Evolutionary conservation across 352 stramenopile genomes (phyloP).

Genomic region (Phytopythium sindhum): DNA sequence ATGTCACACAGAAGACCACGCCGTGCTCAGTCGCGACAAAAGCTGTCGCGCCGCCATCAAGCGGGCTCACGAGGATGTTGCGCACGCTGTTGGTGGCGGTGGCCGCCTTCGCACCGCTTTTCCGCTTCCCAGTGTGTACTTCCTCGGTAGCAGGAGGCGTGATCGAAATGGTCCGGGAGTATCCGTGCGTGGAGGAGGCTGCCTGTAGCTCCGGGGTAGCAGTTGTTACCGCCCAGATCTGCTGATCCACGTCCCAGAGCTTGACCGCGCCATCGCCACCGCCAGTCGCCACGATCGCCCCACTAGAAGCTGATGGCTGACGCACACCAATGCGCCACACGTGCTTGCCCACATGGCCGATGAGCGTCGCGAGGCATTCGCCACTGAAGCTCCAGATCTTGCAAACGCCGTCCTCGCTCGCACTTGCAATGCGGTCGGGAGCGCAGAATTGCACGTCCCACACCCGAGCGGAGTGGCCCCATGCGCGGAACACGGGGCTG

Average conservation of each 20-base stretch:
- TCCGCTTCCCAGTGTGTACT: constrained; percentile 17
- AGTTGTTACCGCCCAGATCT: constrained; percentile 44
- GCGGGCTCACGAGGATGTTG: constrained; percentile 40
- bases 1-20: constrained; percentile 42
- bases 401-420: constrained; percentile 76
- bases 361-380: constrained; percentile 65
- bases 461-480: constrained; percentile 79
- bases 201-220: constrained; percentile 1
- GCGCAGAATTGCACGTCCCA: constrained; percentile 82
- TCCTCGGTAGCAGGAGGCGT: neutral
- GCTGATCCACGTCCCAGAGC: constrained; percentile 63
- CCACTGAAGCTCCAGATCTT: constrained; percentile 68
- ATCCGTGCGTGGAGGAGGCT: neutral
- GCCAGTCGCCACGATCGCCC: constrained; percentile 56
- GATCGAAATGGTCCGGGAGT: constrained; percentile 7
- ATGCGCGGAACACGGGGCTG: constrained; percentile 60
- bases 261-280: constrained; percentile 79
- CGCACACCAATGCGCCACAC: constrained; percentile 77
- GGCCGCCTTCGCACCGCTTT: constrained; percentile 16
- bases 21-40: constrained; percentile 70
- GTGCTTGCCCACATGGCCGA: constrained; percentile 71
- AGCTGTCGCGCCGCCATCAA: constrained; percentile 21
- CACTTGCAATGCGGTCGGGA: constrained; percentile 38
- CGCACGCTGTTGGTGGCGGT: constrained; percentile 40
- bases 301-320: constrained; percentile 13